Evolutionary conservation across 805 yeast species (phyloP).

Genomic region (Candida namnaoensis): DNA sequence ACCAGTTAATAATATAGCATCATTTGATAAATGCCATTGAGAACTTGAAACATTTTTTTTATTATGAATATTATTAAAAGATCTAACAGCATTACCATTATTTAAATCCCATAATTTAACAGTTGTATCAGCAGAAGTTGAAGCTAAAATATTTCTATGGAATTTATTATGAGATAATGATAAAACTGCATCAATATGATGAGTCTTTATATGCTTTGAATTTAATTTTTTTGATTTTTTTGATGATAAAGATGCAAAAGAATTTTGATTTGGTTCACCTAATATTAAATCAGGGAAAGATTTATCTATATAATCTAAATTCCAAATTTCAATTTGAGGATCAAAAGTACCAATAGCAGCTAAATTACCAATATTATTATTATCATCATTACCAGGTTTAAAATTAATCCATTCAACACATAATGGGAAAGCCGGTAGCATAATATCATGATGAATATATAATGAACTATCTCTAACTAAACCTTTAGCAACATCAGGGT

Average conservation of each 20-base stretch:
- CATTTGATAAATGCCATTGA: constrained; percentile 73
- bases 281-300: constrained; percentile 91
- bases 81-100: constrained; percentile 66
- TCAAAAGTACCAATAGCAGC: constrained; percentile 97
- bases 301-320: constrained; percentile 83
- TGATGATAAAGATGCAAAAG: constrained; percentile 21
- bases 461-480: constrained; percentile 63
- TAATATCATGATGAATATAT: constrained; percentile 92
- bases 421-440: constrained; percentile 95
- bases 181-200: constrained; percentile 91
- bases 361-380: constrained; percentile 65
- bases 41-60: constrained; percentile 77
- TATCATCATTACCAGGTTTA: constrained; percentile 43
- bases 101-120: constrained; percentile 93
- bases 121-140: constrained; percentile 93
- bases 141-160: constrained; percentile 80
- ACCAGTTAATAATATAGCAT: constrained; percentile 72
- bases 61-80: constrained; percentile 63
- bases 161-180: constrained; percentile 75
- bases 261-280: constrained; percentile 59
- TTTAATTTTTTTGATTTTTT: constrained; percentile 42
- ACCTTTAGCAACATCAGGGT: constrained; percentile 71
- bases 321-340: constrained; percentile 97
- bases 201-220: constrained; percentile 50
- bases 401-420: constrained; percentile 94